phyloP scores from a whole-genome alignment of 257 asterid genomes.

The Forsythia viridissima region DNA sequence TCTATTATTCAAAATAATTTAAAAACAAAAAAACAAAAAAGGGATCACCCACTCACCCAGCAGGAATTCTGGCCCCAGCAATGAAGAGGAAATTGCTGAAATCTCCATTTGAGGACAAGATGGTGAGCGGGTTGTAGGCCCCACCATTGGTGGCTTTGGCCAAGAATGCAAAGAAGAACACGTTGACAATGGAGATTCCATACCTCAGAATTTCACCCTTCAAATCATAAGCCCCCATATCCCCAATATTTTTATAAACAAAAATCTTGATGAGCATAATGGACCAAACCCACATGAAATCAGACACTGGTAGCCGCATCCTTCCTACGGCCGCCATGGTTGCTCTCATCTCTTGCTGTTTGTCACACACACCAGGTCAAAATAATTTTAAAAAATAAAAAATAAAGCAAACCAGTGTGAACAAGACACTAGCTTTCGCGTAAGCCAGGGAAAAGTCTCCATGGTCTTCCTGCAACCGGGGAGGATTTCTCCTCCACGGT shows the following conservation, averaged over 20 bases:
- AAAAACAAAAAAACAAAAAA: no score
- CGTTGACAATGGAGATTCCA: constrained; percentile 43
- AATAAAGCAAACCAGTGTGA: no score
- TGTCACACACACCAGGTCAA: background rate
- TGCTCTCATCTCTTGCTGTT: background rate
- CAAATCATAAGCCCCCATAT: constrained; percentile 42
- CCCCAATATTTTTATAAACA: constrained; percentile 55
- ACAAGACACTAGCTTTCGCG: no score
- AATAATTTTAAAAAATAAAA: no score
- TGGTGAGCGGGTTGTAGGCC: constrained; percentile 76
- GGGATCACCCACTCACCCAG: no score
- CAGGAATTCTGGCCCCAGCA: no score
- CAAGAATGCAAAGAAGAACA: constrained; percentile 66
- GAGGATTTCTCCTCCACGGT: no score
- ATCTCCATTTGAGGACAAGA: constrained; percentile 55
- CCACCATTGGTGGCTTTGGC: constrained; percentile 55
- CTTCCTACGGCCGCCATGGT: constrained; percentile 21
- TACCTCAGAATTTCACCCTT: constrained; percentile 55
- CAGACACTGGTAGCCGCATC: constrained; percentile 52
- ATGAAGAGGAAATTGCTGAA: constrained; percentile 31
- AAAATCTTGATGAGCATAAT: constrained; percentile 61
- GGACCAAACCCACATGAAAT: constrained; percentile 90
- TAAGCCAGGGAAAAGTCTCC: no score
- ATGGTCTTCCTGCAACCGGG: no score
- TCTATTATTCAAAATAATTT: no score